Evolutionary conservation across 495 filamentous ascomycete species (phyloP).

Genomic region (Margaritispora aquatica): DNA sequence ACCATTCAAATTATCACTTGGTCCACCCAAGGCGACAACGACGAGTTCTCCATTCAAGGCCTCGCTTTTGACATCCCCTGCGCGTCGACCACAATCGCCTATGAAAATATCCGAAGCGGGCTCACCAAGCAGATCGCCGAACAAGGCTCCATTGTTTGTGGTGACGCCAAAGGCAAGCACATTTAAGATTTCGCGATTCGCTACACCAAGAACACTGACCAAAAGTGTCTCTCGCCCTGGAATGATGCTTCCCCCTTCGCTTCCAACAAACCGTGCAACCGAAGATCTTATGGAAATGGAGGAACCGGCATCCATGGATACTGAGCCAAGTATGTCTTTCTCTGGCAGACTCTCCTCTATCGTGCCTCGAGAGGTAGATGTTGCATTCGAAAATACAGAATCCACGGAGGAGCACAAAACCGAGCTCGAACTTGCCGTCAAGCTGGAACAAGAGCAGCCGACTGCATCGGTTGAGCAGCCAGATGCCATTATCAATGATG

Average conservation of each 20-base stretch:
- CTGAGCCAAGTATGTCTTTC: conserved; percentile 22
- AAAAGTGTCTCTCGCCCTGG: conserved; percentile 17
- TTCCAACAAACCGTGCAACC: neutral
- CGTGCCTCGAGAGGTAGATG: conserved; percentile 41
- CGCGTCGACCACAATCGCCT: conserved; percentile 39
- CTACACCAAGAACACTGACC: conserved; percentile 21
- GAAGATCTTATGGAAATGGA: neutral
- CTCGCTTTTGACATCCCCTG: conserved; percentile 40
- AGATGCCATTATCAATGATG: conserved; percentile 14
- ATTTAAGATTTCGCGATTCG: conserved; percentile 22
- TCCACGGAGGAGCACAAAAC: neutral
- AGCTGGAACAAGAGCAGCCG: neutral
- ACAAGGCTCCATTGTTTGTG: neutral
- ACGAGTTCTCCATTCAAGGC: conserved; percentile 31
- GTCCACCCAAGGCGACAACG: conserved; percentile 5
- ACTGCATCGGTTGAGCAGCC: conserved; percentile 29
- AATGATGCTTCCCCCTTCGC: conserved; percentile 13
- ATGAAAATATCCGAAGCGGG: conserved; percentile 30
- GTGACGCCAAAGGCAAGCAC: conserved; percentile 19
- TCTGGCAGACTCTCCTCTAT: conserved; percentile 46
- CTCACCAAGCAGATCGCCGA: conserved; percentile 19
- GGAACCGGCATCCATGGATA: neutral
- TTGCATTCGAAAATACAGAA: conserved; percentile 24
- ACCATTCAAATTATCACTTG: conserved; percentile 21
- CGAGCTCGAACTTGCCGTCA: neutral